phyloP scores from a whole-genome alignment of 176 grass and related monocot genomes.

The Cenchrus purpureus region DNA sequence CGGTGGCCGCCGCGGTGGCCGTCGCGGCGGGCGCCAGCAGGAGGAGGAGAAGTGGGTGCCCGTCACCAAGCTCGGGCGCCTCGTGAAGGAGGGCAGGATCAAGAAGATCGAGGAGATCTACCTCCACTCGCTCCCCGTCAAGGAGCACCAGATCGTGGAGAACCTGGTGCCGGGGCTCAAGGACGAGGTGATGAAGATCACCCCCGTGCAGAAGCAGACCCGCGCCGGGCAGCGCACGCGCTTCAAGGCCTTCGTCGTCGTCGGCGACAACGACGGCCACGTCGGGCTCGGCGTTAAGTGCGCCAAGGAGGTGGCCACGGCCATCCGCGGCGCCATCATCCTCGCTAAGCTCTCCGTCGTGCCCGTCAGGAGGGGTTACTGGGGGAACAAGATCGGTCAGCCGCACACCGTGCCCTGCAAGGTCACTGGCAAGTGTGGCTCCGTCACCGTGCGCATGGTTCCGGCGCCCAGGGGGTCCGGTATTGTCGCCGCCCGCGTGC shows the following conservation, averaged over 20 bases:
- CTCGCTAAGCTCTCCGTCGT: constrained; percentile 84
- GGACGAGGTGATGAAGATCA: constrained; percentile 99
- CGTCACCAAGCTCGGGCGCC: constrained; percentile 82
- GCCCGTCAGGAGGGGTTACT: constrained; percentile 79
- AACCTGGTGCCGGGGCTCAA: constrained; percentile 58
- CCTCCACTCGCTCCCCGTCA: constrained; percentile 85
- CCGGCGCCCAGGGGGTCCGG: constrained; percentile 76
- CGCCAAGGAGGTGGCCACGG: constrained; percentile 91
- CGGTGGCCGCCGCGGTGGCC: constrained; percentile 52
- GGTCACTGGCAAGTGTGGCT: constrained; percentile 88
- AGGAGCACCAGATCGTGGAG: constrained; percentile 92
- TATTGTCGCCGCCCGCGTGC: constrained; percentile 71
- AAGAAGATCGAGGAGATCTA: constrained; percentile 76
- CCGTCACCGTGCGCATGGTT: constrained; percentile 87
- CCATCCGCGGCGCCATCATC: constrained; percentile 88
- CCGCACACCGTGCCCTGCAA: constrained; percentile 93
- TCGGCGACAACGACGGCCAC: constrained; percentile 81
- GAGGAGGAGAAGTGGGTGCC: constrained; percentile 98
- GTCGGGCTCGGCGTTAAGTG: constrained; percentile 91
- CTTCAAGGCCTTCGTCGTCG: constrained; percentile 93
- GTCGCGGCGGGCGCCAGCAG: constrained; percentile 49
- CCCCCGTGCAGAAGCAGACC: constrained; percentile 87
- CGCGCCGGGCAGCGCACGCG: constrained; percentile 89
- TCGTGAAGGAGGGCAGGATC: constrained; percentile 68
- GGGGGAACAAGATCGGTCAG: constrained; percentile 88